Evolutionary conservation across 1,284 basidiomycete species (phyloP).

Genomic region (Tilletia horrida): DNA sequence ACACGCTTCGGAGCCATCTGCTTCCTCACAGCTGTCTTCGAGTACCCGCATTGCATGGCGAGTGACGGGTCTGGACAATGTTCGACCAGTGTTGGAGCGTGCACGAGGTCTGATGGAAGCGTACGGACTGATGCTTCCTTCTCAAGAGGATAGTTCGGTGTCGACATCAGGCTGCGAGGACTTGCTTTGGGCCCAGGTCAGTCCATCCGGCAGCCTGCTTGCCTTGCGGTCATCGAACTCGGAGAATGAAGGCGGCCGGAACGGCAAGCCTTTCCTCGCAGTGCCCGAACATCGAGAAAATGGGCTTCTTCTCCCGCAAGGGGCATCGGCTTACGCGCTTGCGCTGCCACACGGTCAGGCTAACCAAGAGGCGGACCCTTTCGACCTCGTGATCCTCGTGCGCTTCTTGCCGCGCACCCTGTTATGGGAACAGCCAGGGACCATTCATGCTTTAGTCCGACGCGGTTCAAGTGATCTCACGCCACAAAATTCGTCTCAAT

Average conservation of each 20-base stretch:
- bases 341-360: slow-evolving; percentile 14
- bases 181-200: slow-evolving; percentile 12
- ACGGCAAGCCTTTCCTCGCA: slow-evolving; percentile 9
- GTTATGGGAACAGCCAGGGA: slow-evolving; percentile 4
- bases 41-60: not conserved
- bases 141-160: not conserved
- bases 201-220: not conserved
- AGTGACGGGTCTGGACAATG: slow-evolving; percentile 16
- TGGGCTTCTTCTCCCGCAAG: slow-evolving; percentile 12
- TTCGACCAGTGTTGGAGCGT: slow-evolving; percentile 12
- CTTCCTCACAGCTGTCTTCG: not conserved
- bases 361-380: not conserved
- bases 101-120: slow-evolving; percentile 4
- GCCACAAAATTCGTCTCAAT: not conserved
- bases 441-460: slow-evolving; percentile 1
- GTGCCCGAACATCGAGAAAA: not conserved
- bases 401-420: slow-evolving; percentile 16
- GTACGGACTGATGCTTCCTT: not conserved
- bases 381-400: slow-evolving; percentile 15
- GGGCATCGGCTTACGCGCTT: not conserved
- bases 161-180: slow-evolving; percentile 7
- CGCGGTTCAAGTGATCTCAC: not conserved
- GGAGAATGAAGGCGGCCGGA: not conserved
- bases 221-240: not conserved
- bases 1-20: not conserved